Base-by-base conservation (phyloP, 179 eudicot genomes). In the Camellia oleifera region DNA sequence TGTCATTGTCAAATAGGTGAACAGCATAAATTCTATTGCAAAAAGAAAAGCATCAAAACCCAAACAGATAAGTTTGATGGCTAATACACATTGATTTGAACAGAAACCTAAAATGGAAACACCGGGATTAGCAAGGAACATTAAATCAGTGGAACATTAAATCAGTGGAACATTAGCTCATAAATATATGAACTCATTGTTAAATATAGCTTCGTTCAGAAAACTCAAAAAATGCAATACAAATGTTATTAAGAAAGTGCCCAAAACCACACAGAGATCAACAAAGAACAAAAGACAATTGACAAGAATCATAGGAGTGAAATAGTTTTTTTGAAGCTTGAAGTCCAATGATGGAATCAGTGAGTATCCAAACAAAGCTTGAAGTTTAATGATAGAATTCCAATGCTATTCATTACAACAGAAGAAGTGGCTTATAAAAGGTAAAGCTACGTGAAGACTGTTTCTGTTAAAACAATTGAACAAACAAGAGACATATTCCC, bases 401-500 rank as follows among this genome's bases (percentile, higher is more conserved):
- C 52, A 64, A 48, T 64, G 60, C 72, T 52, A 64, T 13, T 67
- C 64, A 77, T 10, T 17, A 48, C 48, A 23, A 14, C 79, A 62
- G 20, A 76, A 64, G 79, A 50, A 7, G 11, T 3, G 46, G 14
- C 61, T 50, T 15, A 63, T 20, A 20, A 45, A 79, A 78, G 75
- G 26, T 40, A 61, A 63, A 58, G 46, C 45, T 71, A 20, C 64
- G 50, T 11, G 46, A 69, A 75, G n/a, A 65, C 32, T 64, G 50
- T 73, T 72, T 75, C 23, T 20, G 26, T 46, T 40, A 63, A n/a
- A 40, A 68, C 77, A 32, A 76, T 23, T 17, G 72, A 79, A 82
- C 79, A 80, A 82, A 80, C 15, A 44, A 72, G 62, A 71, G 78
- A 85, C 85, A n/a, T 44, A 44, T 52, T 10, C 52, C 67, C 58